Base-by-base conservation (phyloP, 257 asterid genomes). In the Petrea volubilis region DNA sequence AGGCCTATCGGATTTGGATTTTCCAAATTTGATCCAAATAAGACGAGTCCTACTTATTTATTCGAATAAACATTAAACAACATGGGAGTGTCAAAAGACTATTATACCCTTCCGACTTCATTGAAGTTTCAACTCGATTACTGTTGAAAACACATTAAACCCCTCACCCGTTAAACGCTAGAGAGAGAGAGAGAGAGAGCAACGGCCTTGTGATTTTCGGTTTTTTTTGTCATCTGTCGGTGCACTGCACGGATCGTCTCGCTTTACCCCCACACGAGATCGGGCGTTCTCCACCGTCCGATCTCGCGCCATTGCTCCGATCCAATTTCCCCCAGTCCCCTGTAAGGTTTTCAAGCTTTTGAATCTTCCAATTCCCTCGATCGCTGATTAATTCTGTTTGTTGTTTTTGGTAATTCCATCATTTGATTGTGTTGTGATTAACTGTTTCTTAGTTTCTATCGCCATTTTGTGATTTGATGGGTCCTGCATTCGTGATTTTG, bases 221-320 rank as follows among this genome's bases (percentile, higher is more conserved):
- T 64, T 59, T 38, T 44, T 7, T 12, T 2, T 7, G 2, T 38
- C 43, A 8, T 53, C 67, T 40, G 83, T 77, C 81, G 79, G 79
- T 64, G 61, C 52, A 13, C 73, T 64, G 61, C 52, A 13, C 73
- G 57, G 58, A 53, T 72, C 77, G 59, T 65, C 70, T 20, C 60
- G 71, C 27, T 24, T 33, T 43, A 21, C 14, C 55, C 64, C 59
- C 59, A 6, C 64, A n/a, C 74, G 82, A 74, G 86, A 78, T 77
- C 79, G 84, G 84, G 76, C 81, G 83, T 70, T 64, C 53, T 44
- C 53, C 63, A 14, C 78, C 79, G 80, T 77, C 80, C 82, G 82
- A 76, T 70, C 85, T 78, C 79, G 59, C 86, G 72, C 78, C 75
- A 70, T 61, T 63, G 43, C 57, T 50, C 77, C 58, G 87, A 87